Base-by-base conservation (phyloP, 192 early-diverging fungal genomes). In the Coemansia sp. region DNA sequence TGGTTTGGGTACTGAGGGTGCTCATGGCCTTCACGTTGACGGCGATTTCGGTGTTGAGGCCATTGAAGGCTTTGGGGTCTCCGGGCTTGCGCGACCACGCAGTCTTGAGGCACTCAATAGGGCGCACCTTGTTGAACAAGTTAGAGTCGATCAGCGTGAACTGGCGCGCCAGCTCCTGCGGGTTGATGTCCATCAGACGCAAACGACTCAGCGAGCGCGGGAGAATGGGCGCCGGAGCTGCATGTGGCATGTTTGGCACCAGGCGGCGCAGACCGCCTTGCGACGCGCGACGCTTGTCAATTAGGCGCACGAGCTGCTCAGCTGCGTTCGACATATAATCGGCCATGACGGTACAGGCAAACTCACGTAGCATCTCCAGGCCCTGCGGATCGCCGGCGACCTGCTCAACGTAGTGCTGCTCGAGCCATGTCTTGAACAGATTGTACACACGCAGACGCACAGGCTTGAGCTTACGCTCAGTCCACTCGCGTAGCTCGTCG, bases 341-440 rank as follows among this genome's bases (percentile, higher is more conserved):
- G 27, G 85, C 83, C 85, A 95, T 91, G 15, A 76, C 77, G 17
- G 82, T 87, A 27, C 84, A 84, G 17, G 88, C 89, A 76, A 98
- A 94, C 24, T 87, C 77, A 32, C 85, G 83, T 51, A 97, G 85
- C 63, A 76, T 76, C 51, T 85, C 84, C 29, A 99, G 73, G 25
- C 84, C 86, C 41, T 83, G 64, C 0, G 83, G 78, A 65, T 95
- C 93, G 49, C 87, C 85, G 5, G 84, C 82, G 59, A 91, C 88
- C 69, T 87, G 86, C 61, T 94, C 93, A 35, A 87, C 77, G 66
- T 90, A 93, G 71, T 97, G 92, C 62, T 83, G 87, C 79, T 99
- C 97, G 7, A 98, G 75, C 97, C 97, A 99, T n/a, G 82, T 88
- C 78, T 96, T 99, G 68, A 98, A 84, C 37, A 96, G 84, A 68